Evolutionary conservation across 192 early-diverging fungal genomes (phyloP), one percentile per base, ranked within the genome.

Genomic region (Diversispora eburnea): DNA sequence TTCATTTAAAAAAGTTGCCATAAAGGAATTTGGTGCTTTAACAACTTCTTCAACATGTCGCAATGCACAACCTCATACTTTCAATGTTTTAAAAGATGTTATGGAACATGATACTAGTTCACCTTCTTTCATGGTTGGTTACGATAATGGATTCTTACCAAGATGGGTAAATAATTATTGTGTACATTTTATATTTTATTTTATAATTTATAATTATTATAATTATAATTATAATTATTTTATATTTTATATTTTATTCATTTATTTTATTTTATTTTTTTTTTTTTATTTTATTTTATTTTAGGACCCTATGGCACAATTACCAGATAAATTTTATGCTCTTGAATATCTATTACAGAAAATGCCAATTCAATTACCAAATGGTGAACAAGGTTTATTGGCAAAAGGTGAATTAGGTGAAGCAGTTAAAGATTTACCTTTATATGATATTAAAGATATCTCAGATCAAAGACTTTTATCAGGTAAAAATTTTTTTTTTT

Each of bases 371-470:
- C 79, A 80, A 49, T 77, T 84, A 46, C 68, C 71, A 56, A 88
- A 95, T 75, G 92, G 92, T 9, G 78, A 82, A 41, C 73, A 79
- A 20, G 94, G 94, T n/a, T 77, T 96, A 15, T 81, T 96, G 51
- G 89, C 91, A 39, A 85, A 81, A 9, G 94, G 94, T 0, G 78
- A 91, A 39, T 89, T 96, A 71, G 93, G 93, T 7, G 88, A 88
- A 8, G 92, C 88, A 20, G 89, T 95, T 42, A 80, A 89, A 70
- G 82, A 77, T 52, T 80, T 95, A 10, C 92, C 92, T 3, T 70
- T 86, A 25, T 91, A 89, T 73, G 88, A 94, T 54, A 88, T 96
- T 12, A 84, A 83, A 47, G 80, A 88, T 61, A 87, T 92, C 25
- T 81, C 77, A 41, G 93, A 96, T 79, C 83, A 81, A 52, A 82